Conservation (phyloP, 352 stramenopile genomes). For the Globisporangium spiculum region DNA sequence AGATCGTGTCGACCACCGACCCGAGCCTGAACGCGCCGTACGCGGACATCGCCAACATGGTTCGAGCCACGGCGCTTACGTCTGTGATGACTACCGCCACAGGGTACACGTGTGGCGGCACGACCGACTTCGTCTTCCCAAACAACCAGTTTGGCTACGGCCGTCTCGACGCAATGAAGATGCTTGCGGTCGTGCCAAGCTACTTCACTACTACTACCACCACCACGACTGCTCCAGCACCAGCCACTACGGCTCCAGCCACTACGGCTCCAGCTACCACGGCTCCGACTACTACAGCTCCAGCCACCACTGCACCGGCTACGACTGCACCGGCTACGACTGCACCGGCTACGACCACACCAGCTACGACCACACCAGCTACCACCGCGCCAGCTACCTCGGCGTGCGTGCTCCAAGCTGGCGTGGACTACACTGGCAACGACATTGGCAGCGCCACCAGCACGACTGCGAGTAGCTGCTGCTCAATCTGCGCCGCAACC, state of each 20-base stretch:
- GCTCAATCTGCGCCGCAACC: conserved; percentile 7
- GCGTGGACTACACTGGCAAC: conserved; percentile 23
- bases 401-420: conserved; percentile 5
- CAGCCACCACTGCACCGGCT: not conserved
- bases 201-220: not conserved
- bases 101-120: conserved; percentile 37
- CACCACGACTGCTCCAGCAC: not conserved
- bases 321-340: not conserved
- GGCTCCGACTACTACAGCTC: not conserved
- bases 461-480: conserved; percentile 15
- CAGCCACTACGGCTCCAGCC: too few species aligned
- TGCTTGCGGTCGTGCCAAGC: not conserved
- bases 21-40: conserved; percentile 8
- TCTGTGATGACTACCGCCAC: conserved; percentile 12
- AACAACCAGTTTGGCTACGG: conserved; percentile 28
- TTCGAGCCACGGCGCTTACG: conserved; percentile 13
- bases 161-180: conserved; percentile 1
- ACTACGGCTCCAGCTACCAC: not conserved
- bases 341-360: not conserved
- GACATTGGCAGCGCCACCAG: conserved; percentile 17
- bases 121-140: conserved; percentile 36
- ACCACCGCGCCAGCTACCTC: not conserved
- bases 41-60: conserved; percentile 13
- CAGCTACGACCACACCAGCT: not conserved
- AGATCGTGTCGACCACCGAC: conserved; percentile 21